Evolutionary conservation across 352 stramenopile genomes (phyloP).

Genomic region (Phytopythium ostracodes): DNA sequence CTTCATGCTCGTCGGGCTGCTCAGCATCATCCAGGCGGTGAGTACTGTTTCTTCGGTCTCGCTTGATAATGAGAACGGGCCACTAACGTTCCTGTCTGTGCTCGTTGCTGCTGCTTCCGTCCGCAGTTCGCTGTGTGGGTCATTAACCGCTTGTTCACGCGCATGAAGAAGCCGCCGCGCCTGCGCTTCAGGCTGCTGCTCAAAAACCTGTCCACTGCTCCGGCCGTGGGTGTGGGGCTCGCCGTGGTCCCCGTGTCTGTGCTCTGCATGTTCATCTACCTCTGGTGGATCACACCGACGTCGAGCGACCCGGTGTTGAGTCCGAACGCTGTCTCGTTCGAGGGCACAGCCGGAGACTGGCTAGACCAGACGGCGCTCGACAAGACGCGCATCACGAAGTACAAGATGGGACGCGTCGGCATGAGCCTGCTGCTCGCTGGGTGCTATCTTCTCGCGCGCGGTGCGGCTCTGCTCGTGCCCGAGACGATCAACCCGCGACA

Average conservation of each 20-base stretch:
- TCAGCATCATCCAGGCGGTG: slow-evolving; percentile 86
- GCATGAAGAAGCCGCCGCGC: slow-evolving; percentile 92
- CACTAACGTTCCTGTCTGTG: slow-evolving; percentile 1
- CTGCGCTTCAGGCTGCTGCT: slow-evolving; percentile 92
- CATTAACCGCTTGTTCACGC: slow-evolving; percentile 94
- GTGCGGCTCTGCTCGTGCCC: slow-evolving; percentile 72
- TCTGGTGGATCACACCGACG: slow-evolving; percentile 74
- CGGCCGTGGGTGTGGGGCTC: slow-evolving; percentile 79
- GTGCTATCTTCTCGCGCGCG: slow-evolving; percentile 73
- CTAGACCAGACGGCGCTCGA: slow-evolving; percentile 87
- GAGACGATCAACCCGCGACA: slow-evolving; percentile 75
- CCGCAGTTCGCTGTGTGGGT: slow-evolving; percentile 88
- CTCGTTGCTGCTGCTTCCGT: slow-evolving; percentile 1
- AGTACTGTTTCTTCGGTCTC: slow-evolving; percentile 5
- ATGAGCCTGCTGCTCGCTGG: slow-evolving; percentile 78
- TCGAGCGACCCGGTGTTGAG: slow-evolving; percentile 39
- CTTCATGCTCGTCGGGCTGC: slow-evolving; percentile 89
- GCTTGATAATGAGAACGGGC: background rate
- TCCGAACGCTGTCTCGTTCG: slow-evolving; percentile 73
- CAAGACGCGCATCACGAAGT: slow-evolving; percentile 62
- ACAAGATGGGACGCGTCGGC: slow-evolving; percentile 86
- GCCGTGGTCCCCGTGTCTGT: slow-evolving; percentile 51
- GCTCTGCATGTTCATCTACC: slow-evolving; percentile 62
- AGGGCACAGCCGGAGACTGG: slow-evolving; percentile 83
- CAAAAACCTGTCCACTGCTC: slow-evolving; percentile 83